phyloP scores from a whole-genome alignment of 345 rosid species.

The Salix arbutifolia region DNA sequence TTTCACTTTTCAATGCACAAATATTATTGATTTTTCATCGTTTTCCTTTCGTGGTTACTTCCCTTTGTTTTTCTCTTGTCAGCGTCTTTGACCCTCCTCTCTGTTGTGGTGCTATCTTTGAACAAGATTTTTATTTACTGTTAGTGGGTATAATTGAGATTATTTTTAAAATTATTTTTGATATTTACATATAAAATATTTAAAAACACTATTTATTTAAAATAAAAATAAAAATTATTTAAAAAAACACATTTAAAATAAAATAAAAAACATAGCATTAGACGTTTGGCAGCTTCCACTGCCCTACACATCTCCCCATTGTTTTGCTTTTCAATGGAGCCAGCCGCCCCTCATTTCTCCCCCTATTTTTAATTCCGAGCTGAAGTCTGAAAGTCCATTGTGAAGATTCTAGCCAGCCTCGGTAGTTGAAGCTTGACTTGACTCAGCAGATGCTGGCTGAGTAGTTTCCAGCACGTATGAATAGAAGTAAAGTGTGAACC shows the following conservation, averaged over 20 bases:
- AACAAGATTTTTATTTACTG: no score
- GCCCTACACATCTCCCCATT: neutral
- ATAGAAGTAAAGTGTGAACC: neutral
- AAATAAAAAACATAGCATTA: no score
- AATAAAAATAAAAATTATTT: no score
- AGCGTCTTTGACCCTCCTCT: neutral
- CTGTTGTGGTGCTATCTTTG: no score
- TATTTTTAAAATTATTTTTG: no score
- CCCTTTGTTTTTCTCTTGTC: neutral
- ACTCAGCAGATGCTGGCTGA: neutral
- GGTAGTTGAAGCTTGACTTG: neutral
- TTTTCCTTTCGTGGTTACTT: neutral
- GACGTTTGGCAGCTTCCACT: neutral
- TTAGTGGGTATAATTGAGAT: accelerated
- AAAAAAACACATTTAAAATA: no score
- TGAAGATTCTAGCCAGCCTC: neutral
- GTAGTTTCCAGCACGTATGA: neutral
- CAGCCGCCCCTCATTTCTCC: neutral
- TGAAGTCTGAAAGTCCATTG: neutral
- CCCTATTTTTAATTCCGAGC: neutral
- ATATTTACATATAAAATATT: no score
- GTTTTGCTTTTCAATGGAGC: neutral
- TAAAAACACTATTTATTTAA: no score
- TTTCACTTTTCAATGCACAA: neutral
- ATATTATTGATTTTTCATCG: neutral